Base-by-base conservation (phyloP, 768 basidiomycete species). In the Podaxis sp. region DNA sequence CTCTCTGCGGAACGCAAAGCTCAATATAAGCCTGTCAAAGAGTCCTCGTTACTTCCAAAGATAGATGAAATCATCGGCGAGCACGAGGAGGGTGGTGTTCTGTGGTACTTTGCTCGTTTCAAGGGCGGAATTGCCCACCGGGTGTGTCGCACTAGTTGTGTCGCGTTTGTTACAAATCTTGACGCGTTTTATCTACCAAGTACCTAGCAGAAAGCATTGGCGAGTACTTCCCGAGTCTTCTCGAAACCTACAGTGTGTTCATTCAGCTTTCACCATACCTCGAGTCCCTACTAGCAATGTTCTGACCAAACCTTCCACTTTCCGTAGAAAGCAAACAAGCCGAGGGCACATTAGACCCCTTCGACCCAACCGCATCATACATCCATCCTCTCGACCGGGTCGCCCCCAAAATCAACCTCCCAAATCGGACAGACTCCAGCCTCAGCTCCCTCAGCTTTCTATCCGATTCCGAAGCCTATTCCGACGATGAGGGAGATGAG, bases 331-430 rank as follows among this genome's bases (percentile, higher is more conserved):
- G 67, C 46, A 79, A 82, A 69, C 73, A 83, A 67, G 68, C 62
- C 32, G 69, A 67, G 4, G 82, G 81, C 18, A 62, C 68, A 6
- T 74, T 88, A 21, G 69, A 69, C 1, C 67, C 71, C 0, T 91
- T 92, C 69, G 82, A 91, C 65, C 89, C 89, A 21, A 78, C 80
- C 21, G 83, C 82, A 2, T 57, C 68, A 38, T 76, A 82, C 61
- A 77, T 91, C 9, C 86, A 89, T 65, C 84, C 84, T 21, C 67
- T 77, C 23, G 86, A 86, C 50, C 86, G 88, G 44, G 70, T 84
- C 63, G 76, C 72, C 64, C 62, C 74, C 46, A 72, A 67, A 40
- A 63, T 77, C 53, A 74, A 62, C 55, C 70, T 80, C 44, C 69
- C 67, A 32, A 68, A 63, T 40, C 56, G 69, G 63, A 60, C 66